Base-by-base conservation (phyloP, 164 flowering plant genomes). In the Magnolia officinalis region DNA sequence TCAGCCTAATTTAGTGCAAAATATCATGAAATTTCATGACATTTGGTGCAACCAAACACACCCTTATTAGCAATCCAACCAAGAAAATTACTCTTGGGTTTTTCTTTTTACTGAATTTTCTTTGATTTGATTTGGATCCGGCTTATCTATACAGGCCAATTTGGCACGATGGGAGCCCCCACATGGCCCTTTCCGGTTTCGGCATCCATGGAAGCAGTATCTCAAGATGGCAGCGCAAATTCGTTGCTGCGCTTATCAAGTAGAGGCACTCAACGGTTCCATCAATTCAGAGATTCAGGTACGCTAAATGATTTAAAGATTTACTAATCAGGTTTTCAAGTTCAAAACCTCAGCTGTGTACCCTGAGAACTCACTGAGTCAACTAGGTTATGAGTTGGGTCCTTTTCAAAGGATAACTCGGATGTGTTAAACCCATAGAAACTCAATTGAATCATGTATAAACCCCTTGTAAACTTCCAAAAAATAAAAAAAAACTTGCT, bases 131-230 rank as follows among this genome's bases (percentile, higher is more conserved):
- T 58, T 59, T 7, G 1, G 5, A 5, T 58, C 24, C 26, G 24
- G 13, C 18, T 29, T 31, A 8, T 50, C 63, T 71, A 16, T 11
- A 55, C 78, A 92, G 98, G 95, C 89, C 19, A 94, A 88, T 78
- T 88, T 92, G 67, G 96, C 97, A 0, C 87, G 85, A 84, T 94
- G 97, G 96, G 98, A 94, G 76, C 97, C 98, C 19, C 85, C 89
- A 18, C 98, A 92, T 79, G 95, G 97, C 21, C 75, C 61, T 11
- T 94, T 92, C 86, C 82, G 75, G 11, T 93, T 89, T 63, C 67
- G 82, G 6, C 92, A 92, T 74, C 96, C 98, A 31, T 93, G 95
- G 96, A 81, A 83, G 67, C 92, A 88, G 51, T 92, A 91, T 82
- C 88, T 90, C 52, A 86, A 89, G 70, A 72, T 92, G 0, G 94